phyloP scores from a whole-genome alignment of 2,329 filamentous ascomycete species.

The Colletotrichum horii region DNA sequence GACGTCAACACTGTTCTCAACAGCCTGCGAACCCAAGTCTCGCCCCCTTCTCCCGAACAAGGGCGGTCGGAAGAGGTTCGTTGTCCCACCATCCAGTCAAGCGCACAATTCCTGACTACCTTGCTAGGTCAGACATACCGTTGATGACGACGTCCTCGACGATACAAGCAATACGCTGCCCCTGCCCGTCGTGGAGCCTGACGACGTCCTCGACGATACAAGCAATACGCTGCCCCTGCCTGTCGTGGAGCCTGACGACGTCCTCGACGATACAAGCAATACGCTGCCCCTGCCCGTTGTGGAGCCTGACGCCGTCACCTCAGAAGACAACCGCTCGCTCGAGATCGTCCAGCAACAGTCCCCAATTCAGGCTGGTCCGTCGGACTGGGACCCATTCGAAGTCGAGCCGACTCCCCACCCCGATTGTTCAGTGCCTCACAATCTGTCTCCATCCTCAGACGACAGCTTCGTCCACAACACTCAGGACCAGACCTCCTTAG shows the following conservation, averaged over 20 bases:
- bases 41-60: not conserved
- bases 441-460: not conserved
- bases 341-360: not conserved
- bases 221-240: too few relatives aligned
- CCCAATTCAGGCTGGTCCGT: not conserved
- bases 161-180: not conserved
- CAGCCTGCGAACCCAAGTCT: not conserved
- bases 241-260: too few relatives aligned
- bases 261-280: too few relatives aligned
- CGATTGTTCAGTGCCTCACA: not conserved
- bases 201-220: too few relatives aligned
- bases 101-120: not conserved
- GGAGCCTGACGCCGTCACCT: not conserved
- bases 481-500: not conserved
- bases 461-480: not conserved
- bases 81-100: not conserved
- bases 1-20: not conserved
- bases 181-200: rapidly evolving
- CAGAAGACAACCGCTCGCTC: not conserved
- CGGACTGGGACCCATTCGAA: not conserved
- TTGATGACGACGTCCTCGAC: not conserved
- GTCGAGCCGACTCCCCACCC: not conserved
- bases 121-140: not conserved
- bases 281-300: too few relatives aligned
- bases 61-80: not conserved